Evolutionary conservation across 139 green algal species (phyloP).

Genomic region (Volvox reticuliferus): DNA sequence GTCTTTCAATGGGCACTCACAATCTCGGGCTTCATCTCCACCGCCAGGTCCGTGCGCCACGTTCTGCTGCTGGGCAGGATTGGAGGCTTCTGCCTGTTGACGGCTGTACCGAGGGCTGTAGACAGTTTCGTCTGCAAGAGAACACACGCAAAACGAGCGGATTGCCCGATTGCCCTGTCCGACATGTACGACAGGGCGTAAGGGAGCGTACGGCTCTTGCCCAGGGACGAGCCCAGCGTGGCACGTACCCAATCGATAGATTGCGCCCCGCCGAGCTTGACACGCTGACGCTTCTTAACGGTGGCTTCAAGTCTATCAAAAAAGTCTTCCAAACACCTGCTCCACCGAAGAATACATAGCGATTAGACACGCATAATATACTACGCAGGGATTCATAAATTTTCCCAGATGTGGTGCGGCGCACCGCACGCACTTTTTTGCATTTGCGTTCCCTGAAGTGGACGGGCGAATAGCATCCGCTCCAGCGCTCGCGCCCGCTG

Average conservation of each 20-base stretch:
- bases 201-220: too few relatives aligned
- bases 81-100: neutral
- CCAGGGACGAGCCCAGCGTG: too few relatives aligned
- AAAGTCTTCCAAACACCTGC: slow-evolving; percentile 36
- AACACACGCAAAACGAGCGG: neutral
- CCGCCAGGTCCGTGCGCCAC: slow-evolving; percentile 37
- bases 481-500: neutral
- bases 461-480: neutral
- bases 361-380: too few relatives aligned
- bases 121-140: slow-evolving; percentile 30
- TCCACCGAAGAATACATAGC: neutral
- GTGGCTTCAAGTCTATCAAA: neutral
- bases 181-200: too few relatives aligned
- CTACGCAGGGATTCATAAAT: neutral
- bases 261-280: slow-evolving; percentile 34
- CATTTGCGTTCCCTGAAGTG: slow-evolving; percentile 17
- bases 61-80: slow-evolving; percentile 46
- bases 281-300: slow-evolving; percentile 5
- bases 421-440: slow-evolving; percentile 16
- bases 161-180: too few relatives aligned
- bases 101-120: neutral
- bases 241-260: slow-evolving; percentile 29
- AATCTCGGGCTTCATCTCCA: slow-evolving; percentile 45
- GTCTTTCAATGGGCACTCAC: neutral
- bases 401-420: neutral